Conservation (phyloP, 2,329 filamentous ascomycete species). For the Leptodontidium sp. region DNA sequence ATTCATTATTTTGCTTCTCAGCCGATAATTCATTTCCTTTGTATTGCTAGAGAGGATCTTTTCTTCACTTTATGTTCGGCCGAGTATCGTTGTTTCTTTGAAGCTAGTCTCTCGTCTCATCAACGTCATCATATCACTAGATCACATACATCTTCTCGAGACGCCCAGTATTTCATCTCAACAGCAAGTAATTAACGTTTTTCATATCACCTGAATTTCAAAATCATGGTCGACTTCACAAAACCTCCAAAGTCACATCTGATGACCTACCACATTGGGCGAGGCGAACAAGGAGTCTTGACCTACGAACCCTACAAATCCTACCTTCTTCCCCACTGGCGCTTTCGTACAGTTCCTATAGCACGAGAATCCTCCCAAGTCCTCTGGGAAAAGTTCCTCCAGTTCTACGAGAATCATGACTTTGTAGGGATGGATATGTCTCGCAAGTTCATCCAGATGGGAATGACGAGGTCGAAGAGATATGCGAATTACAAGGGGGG, state of each 20-base stretch:
- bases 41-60: too few species aligned
- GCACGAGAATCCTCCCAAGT: slow-evolving; percentile 57
- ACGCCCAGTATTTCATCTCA: background rate
- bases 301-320: slow-evolving; percentile 72
- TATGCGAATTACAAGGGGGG: slow-evolving; percentile 66
- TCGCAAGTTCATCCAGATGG: slow-evolving; percentile 71
- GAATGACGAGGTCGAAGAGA: slow-evolving; percentile 67
- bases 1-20: too few species aligned
- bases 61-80: too few species aligned
- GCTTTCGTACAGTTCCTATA: slow-evolving; percentile 62
- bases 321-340: slow-evolving; percentile 64
- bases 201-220: background rate
- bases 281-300: slow-evolving; percentile 67
- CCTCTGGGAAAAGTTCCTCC: slow-evolving; percentile 59
- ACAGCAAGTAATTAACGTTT: background rate
- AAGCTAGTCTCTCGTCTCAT: background rate
- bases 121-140: slow-evolving; percentile 12
- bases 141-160: background rate
- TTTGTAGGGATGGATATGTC: slow-evolving; percentile 72
- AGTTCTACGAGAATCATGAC: slow-evolving; percentile 59
- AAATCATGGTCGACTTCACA: slow-evolving; percentile 34
- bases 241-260: slow-evolving; percentile 46
- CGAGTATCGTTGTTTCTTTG: background rate
- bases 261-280: slow-evolving; percentile 64
- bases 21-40: too few species aligned